These are phyloP conservation scores for Pseudodiploospora longispora DNA, from an alignment of 2,329 filamentous ascomycete genomes.

Conservation along the genomic window DNA sequence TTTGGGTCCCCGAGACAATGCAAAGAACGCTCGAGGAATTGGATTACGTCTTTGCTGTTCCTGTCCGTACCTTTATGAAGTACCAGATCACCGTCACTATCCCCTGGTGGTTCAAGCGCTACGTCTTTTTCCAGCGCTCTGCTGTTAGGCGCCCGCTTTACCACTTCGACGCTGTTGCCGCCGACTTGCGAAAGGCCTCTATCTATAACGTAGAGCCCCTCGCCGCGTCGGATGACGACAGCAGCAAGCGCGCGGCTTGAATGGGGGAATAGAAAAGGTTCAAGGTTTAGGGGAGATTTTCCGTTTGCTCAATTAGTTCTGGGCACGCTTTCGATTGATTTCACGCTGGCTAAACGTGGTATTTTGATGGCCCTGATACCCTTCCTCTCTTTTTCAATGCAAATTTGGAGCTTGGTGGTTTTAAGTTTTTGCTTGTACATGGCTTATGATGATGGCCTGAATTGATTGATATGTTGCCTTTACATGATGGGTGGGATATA, in stretches of 20 bases:
- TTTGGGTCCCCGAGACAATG: slow-evolving; percentile 44
- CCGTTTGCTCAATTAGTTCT: background rate
- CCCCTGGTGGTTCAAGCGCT: slow-evolving; percentile 25
- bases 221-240: slow-evolving; percentile 1
- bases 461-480: background rate
- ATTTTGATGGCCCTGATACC: slow-evolving; percentile 5
- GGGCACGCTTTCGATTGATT: background rate
- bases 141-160: slow-evolving; percentile 28
- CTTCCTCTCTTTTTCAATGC: slow-evolving; percentile 6
- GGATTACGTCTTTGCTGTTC: slow-evolving; percentile 42
- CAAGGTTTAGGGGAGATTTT: too few species aligned
- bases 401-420: too few species aligned
- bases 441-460: background rate
- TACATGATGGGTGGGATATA: background rate
- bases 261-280: background rate
- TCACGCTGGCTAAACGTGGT: slow-evolving; percentile 3
- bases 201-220: slow-evolving; percentile 2
- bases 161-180: slow-evolving; percentile 23
- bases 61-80: slow-evolving; percentile 31
- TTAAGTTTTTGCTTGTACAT: too few species aligned
- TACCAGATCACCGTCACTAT: slow-evolving; percentile 28
- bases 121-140: slow-evolving; percentile 22
- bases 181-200: slow-evolving; percentile 5
- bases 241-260: slow-evolving; percentile 1
- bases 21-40: slow-evolving; percentile 42